Evolutionary conservation across 1,139 yeast species (phyloP), one percentile per base, ranked within the genome.

Genomic region (Casaregolazyma lundiana): DNA sequence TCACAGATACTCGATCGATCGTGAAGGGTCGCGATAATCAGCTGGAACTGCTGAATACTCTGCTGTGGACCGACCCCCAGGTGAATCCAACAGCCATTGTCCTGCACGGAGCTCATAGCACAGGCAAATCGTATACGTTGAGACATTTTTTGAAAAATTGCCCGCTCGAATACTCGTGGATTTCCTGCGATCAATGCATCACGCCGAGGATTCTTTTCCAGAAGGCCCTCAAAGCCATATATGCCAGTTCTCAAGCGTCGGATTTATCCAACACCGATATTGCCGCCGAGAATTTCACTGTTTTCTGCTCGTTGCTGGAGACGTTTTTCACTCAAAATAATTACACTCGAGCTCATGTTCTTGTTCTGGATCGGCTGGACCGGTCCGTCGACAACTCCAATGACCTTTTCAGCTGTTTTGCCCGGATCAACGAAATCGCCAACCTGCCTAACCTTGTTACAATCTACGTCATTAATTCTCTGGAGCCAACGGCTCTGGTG

Each of bases 311-410:
- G 9, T 67, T 72, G 2, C 52, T 80, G 20, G 71, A 68, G 46
- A 67, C 61, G 26, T 73, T 75, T 50, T 60, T 71, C 17, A 54
- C 55, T 6, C 64, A 63, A 4, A 56, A 69, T 0, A 52, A 56
- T 0, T 73, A 46, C 50, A 41, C 52, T 0, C 64, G 68, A 2
- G 70, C 67, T n/a, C 83, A 79, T 54, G 71, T 78, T 4, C 61
- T 81, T 35, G 80, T 81, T 0, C 64, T 81, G n/a, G 87, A 81
- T 54, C 62, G 81, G 8, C 68, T 78, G 29, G 86, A 81, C 56
- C 73, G 72, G 50, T 69, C 81, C 38, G 71, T 73, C 55, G 86
- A 78, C 35, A 67, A 71, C 19, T 65, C 73, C 0, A 65, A 68
- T 11, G 77, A 71, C 7, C 52, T 80, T 7, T 68, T 72, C 48